A percentile compares a stretch with the other conserved stretches of the same genome.
These are phyloP conservation scores for Vaccinium macrocarpon DNA, from an alignment of 148 eudicot species.

Conservation along the genomic window DNA sequence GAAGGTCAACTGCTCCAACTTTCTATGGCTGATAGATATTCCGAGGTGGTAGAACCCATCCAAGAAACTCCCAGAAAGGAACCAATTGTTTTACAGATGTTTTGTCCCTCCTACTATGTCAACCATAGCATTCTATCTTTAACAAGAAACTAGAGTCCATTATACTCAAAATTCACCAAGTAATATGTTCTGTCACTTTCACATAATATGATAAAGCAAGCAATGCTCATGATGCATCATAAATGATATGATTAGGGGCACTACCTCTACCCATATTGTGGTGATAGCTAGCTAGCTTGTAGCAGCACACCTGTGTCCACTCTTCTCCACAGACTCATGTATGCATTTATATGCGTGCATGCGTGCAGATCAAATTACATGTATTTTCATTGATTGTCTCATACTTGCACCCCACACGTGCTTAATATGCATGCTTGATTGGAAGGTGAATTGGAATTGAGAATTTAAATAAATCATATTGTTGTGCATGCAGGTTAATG, in stretches of 20 bases:
- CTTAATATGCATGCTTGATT: neutral
- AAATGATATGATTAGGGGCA: constrained; percentile 14
- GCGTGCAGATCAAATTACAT: neutral
- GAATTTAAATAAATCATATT: neutral
- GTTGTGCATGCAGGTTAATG: neutral
- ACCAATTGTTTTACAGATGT: neutral
- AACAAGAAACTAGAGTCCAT: neutral
- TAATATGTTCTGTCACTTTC: neutral
- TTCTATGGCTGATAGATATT: constrained; percentile 1
- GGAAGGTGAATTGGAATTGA: neutral
- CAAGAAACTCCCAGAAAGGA: neutral
- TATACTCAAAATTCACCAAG: neutral
- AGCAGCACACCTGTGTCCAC: neutral
- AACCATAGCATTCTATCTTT: neutral
- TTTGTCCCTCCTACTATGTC: neutral
- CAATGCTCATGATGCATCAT: neutral
- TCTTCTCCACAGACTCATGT: neutral
- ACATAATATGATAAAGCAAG: neutral
- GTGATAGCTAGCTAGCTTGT: neutral
- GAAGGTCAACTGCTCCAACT: neutral
- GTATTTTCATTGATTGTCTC: neutral
- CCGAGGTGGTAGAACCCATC: neutral
- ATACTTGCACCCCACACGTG: neutral
- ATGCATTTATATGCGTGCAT: neutral
- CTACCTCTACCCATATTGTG: constrained; percentile 32